These are phyloP conservation scores for Pogostemon cablin DNA, from an alignment of 257 asterid genomes.

Conservation along the genomic window DNA sequence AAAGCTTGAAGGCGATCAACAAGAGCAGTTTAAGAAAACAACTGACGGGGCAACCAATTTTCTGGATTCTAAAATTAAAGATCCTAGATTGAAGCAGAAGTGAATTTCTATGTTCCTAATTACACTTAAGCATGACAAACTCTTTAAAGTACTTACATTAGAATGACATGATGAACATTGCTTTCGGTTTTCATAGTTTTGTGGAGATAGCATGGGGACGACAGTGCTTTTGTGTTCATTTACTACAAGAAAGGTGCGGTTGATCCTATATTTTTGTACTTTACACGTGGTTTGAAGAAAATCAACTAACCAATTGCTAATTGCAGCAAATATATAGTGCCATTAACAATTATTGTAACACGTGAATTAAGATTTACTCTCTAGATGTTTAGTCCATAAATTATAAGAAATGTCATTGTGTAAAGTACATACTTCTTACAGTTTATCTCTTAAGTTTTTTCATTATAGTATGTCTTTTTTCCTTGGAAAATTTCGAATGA, in stretches of 20 bases:
- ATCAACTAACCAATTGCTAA: constrained; percentile 33
- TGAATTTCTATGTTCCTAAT: not conserved
- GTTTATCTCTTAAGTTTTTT: too few relatives aligned
- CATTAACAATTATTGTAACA: too few relatives aligned
- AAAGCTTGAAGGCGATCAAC: constrained; percentile 57
- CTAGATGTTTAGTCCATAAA: too few relatives aligned
- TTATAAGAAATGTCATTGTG: too few relatives aligned
- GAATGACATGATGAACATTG: too few relatives aligned
- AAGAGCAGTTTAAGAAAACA: constrained; percentile 49
- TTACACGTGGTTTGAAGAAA: constrained; percentile 83
- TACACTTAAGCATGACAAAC: too few relatives aligned
- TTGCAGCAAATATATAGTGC: too few relatives aligned
- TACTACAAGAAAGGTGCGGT: constrained; percentile 83
- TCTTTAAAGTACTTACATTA: too few relatives aligned
- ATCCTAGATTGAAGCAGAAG: constrained; percentile 71
- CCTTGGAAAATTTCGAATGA: too few relatives aligned
- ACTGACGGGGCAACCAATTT: constrained; percentile 79
- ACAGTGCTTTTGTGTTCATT: constrained; percentile 64
- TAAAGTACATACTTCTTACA: too few relatives aligned
- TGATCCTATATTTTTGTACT: constrained; percentile 79
- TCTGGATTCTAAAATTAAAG: constrained; percentile 61
- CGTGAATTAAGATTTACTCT: too few relatives aligned
- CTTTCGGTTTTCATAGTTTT: constrained; percentile 34
- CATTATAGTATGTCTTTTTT: too few relatives aligned
- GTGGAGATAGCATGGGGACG: constrained; percentile 91